A percentile compares a stretch with the other conserved stretches of the same genome.
These are phyloP conservation scores for Paratinospora sagittata DNA, from an alignment of 164 flowering plant genomes.

Conservation along the genomic window DNA sequence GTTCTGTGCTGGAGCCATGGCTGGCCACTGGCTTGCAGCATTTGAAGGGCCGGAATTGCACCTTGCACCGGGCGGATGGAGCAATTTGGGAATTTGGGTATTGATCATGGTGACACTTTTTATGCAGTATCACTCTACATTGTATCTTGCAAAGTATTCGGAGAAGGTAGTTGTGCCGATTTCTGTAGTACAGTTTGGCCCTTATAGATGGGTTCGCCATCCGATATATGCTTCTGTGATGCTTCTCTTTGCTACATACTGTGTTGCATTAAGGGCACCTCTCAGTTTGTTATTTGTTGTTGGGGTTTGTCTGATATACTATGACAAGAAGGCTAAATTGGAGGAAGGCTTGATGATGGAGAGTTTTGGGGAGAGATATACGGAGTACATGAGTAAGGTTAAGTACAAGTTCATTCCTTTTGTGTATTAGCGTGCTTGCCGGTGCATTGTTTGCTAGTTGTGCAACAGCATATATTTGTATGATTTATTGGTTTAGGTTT, in stretches of 20 bases:
- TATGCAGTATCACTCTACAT: conserved; percentile 64
- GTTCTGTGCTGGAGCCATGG: conserved; percentile 58
- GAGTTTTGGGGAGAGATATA: conserved; percentile 60
- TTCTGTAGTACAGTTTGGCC: conserved; percentile 85
- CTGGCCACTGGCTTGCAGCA: conserved; percentile 82
- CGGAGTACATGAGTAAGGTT: conserved; percentile 62
- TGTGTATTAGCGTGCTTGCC: conserved; percentile 43
- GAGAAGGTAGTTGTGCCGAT: conserved; percentile 86
- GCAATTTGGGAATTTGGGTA: conserved; percentile 52
- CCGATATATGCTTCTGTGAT: conserved; percentile 77
- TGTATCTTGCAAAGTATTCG: conserved; percentile 79
- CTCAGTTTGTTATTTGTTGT: conserved; percentile 47
- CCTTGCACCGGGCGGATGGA: conserved; percentile 63
- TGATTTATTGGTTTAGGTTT: background rate
- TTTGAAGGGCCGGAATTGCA: conserved; percentile 84
- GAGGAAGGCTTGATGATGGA: conserved; percentile 80
- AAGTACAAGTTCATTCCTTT: conserved; percentile 78
- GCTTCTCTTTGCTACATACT: conserved; percentile 65
- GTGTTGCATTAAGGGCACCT: conserved; percentile 71
- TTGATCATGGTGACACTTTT: conserved; percentile 49
- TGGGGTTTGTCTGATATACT: conserved; percentile 57
- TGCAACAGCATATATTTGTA: conserved; percentile 1
- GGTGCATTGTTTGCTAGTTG: conserved; percentile 16
- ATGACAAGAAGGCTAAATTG: conserved; percentile 60
- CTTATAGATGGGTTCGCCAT: conserved; percentile 86